These are phyloP conservation scores for Ophiosphaerella narmari DNA, from an alignment of 2,329 filamentous ascomycete species.

Conservation along the genomic window DNA sequence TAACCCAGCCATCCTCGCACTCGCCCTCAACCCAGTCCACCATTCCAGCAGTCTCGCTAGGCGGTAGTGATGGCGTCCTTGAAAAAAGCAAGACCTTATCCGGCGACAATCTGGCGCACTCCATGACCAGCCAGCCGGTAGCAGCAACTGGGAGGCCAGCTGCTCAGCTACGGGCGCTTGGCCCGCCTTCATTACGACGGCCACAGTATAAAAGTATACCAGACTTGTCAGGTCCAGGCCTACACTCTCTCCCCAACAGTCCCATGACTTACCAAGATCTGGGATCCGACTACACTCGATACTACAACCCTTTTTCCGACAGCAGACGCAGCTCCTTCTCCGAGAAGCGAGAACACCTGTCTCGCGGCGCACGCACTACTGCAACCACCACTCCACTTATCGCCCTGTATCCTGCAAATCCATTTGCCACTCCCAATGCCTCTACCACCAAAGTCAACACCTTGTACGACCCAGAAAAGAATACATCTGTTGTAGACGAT, in stretches of 20 bases:
- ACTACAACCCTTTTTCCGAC: constrained; percentile 40
- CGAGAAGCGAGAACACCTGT: constrained; percentile 13
- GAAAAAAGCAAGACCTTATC: constrained; percentile 2
- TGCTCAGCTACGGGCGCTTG: constrained; percentile 10
- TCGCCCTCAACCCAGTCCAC: constrained; percentile 14
- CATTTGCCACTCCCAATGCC: constrained; percentile 35
- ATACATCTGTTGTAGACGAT: constrained; percentile 53
- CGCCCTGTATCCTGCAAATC: constrained; percentile 17
- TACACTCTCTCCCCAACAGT: constrained; percentile 14
- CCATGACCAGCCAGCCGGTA: not conserved
- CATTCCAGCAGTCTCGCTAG: constrained; percentile 10
- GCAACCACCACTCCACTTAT: constrained; percentile 21
- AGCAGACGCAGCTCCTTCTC: constrained; percentile 30
- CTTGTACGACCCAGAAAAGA: constrained; percentile 31
- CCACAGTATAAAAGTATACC: constrained; percentile 21
- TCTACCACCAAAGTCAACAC: constrained; percentile 32
- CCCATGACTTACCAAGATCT: constrained; percentile 37
- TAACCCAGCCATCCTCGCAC: constrained; percentile 3
- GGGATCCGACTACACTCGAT: constrained; percentile 43
- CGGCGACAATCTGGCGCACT: constrained; percentile 2
- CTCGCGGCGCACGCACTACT: constrained; percentile 9
- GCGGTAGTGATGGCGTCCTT: constrained; percentile 13
- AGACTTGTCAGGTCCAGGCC: constrained; percentile 15
- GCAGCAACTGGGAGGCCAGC: constrained; percentile 3
- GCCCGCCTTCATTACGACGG: constrained; percentile 16